Conservation (phyloP, 192 early-diverging fungal genomes). For the Helicostylum pulchrum region DNA sequence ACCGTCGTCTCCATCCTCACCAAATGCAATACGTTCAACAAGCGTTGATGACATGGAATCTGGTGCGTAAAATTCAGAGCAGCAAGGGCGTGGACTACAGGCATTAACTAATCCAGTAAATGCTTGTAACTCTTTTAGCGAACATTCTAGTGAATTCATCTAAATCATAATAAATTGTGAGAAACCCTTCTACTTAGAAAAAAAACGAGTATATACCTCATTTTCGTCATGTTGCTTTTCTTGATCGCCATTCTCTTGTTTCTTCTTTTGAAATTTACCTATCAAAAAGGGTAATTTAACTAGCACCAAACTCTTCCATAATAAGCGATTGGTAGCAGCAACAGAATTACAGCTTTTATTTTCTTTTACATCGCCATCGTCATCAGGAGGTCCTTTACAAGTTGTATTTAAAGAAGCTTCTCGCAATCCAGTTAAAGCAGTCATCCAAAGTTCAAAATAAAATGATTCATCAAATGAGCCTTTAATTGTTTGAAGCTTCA, state of each 20-base stretch:
- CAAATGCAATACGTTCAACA: slow-evolving; percentile 15
- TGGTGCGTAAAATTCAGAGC: slow-evolving; percentile 21
- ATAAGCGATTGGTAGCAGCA: slow-evolving; percentile 21
- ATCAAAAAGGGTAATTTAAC: slow-evolving; percentile 25
- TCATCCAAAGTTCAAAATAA: slow-evolving; percentile 42
- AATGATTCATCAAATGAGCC: slow-evolving; percentile 40
- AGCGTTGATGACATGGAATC: slow-evolving; percentile 9
- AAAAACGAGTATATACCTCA: slow-evolving; percentile 14
- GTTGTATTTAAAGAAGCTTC: slow-evolving; percentile 33
- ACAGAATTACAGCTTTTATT: slow-evolving; percentile 11
- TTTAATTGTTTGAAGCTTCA: slow-evolving; percentile 36
- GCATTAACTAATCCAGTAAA: slow-evolving; percentile 37
- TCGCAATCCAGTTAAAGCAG: slow-evolving; percentile 40
- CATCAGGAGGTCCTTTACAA: slow-evolving; percentile 7
- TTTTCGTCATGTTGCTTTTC: slow-evolving; percentile 8
- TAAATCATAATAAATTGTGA: slow-evolving; percentile 4
- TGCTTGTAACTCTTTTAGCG: slow-evolving; percentile 28
- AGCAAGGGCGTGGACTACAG: slow-evolving; percentile 26
- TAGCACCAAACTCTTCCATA: slow-evolving; percentile 34
- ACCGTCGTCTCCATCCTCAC: slow-evolving; percentile 2
- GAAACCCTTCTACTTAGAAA: neutral
- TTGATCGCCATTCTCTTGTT: neutral
- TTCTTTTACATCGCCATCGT: neutral
- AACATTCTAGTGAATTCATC: slow-evolving; percentile 34
- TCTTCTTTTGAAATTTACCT: slow-evolving; percentile 21